phyloP scores from a whole-genome alignment of 1,284 basidiomycete genomes.

The Cryptococcus jaspeensis region DNA sequence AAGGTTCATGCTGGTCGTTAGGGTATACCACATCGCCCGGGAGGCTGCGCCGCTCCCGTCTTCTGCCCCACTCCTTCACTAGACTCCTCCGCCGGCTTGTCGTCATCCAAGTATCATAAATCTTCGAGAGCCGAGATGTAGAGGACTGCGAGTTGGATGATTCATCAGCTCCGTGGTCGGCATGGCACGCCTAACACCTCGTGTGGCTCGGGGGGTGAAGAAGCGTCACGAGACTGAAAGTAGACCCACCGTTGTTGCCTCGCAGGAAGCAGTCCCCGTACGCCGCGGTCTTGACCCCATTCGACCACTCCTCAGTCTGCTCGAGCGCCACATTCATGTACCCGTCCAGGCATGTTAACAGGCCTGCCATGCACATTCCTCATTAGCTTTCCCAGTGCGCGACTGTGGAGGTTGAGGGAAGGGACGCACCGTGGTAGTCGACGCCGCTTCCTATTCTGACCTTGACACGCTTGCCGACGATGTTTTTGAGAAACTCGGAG shows the following conservation, averaged over 20 bases:
- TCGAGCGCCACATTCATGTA: slow-evolving; percentile 99
- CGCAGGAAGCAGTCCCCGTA: slow-evolving; percentile 95
- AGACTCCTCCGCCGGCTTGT: no score
- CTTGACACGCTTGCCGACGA: slow-evolving; percentile 92
- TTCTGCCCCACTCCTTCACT: no score
- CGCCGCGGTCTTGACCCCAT: slow-evolving; percentile 76
- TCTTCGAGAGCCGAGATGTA: slow-evolving; percentile 56
- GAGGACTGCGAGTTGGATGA: slow-evolving; percentile 53
- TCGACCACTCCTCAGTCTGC: slow-evolving; percentile 92
- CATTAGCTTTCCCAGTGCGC: not conserved
- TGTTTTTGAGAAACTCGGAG: slow-evolving; percentile 85
- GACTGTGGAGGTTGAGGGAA: not conserved
- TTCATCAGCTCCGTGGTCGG: not conserved
- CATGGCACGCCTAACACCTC: slow-evolving; percentile 5
- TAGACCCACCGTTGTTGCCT: slow-evolving; percentile 88
- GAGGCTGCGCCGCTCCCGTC: no score
- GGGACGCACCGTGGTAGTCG: slow-evolving; percentile 80
- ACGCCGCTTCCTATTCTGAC: slow-evolving; percentile 94
- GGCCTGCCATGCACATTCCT: slow-evolving; percentile 59
- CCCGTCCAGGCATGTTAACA: slow-evolving; percentile 94
- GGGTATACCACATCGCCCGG: no score
- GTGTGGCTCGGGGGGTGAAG: not conserved
- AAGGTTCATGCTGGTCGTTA: no score
- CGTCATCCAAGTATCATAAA: no score
- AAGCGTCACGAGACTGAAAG: not conserved